phyloP scores from a whole-genome alignment of 1,139 yeast species.

The Insectozyma bohioensis region DNA sequence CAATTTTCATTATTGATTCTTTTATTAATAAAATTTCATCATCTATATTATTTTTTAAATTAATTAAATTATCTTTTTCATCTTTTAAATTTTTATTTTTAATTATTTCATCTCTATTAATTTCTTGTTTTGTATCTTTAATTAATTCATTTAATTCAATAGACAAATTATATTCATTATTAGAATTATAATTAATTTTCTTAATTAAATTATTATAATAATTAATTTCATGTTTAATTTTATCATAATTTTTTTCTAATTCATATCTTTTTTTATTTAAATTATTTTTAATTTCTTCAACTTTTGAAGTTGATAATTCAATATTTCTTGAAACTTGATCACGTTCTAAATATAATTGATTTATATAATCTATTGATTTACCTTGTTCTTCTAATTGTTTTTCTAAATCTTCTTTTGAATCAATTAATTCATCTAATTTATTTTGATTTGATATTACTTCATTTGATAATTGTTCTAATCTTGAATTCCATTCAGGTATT shows the following conservation, averaged over 20 bases:
- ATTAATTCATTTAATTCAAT: conserved; percentile 27
- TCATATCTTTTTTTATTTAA: conserved; percentile 48
- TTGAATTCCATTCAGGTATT: conserved; percentile 58
- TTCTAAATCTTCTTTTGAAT: conserved; percentile 48
- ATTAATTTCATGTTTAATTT: conserved; percentile 50
- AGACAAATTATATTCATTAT: conserved; percentile 25
- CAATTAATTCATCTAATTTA: conserved; percentile 36
- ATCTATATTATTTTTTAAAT: conserved; percentile 46
- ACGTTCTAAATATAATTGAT: conserved; percentile 59
- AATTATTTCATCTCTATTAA: conserved; percentile 28
- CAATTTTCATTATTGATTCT: conserved; percentile 2
- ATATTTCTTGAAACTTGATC: conserved; percentile 57
- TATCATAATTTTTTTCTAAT: conserved; percentile 48
- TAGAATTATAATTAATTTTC: conserved; percentile 32
- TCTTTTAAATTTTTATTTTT: conserved; percentile 36
- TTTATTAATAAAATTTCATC: conserved; percentile 2
- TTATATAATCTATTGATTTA: conserved; percentile 60
- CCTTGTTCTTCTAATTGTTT: conserved; percentile 53
- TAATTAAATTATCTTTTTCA: conserved; percentile 41
- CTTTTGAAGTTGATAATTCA: conserved; percentile 46
- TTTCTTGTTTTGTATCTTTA: conserved; percentile 20
- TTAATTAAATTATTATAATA: conserved; percentile 58
- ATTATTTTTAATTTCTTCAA: conserved; percentile 34
- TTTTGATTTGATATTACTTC: conserved; percentile 7
- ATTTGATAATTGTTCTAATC: conserved; percentile 10